Evolutionary conservation across 2,329 filamentous ascomycete genomes (phyloP).

Genomic region (Pseudopyricularia javanii): DNA sequence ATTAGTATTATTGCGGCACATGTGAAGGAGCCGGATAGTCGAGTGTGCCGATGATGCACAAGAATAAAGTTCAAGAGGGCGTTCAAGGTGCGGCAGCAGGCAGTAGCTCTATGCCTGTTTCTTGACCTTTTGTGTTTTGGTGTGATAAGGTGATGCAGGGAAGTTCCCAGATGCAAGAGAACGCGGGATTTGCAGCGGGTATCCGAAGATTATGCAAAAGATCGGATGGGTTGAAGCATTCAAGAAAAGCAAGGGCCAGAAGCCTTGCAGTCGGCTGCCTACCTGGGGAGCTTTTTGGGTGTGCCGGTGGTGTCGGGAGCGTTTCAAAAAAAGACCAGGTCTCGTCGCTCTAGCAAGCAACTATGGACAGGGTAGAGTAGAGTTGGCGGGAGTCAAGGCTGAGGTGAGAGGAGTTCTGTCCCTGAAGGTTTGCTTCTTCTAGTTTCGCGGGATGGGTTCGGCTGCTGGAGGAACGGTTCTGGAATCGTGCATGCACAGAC

Average conservation of each 20-base stretch:
- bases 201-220: neutral
- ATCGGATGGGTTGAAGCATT: neutral
- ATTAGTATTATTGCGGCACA: too few species aligned
- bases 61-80: too few species aligned
- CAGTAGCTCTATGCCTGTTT: neutral
- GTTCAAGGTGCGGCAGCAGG: neutral
- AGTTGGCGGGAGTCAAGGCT: too few species aligned
- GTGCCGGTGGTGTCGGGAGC: constrained; percentile 6
- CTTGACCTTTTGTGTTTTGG: too few species aligned
- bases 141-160: neutral
- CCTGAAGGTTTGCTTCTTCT: too few species aligned
- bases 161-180: neutral
- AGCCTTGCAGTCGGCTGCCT: neutral
- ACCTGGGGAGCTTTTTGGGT: neutral
- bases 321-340: constrained; percentile 9
- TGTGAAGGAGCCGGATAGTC: too few species aligned
- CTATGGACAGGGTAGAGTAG: neutral
- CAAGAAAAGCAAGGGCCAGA: neutral
- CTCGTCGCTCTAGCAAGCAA: neutral
- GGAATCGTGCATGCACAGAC: too few species aligned
- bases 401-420: too few species aligned
- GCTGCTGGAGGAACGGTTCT: too few species aligned
- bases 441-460: neutral
- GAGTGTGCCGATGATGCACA: too few species aligned
- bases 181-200: neutral